Percentiles rank a stretch among this genome's conserved stretches.
phyloP scores from a whole-genome alignment of 2,329 filamentous ascomycete species.

The Stemphylium beticola region DNA sequence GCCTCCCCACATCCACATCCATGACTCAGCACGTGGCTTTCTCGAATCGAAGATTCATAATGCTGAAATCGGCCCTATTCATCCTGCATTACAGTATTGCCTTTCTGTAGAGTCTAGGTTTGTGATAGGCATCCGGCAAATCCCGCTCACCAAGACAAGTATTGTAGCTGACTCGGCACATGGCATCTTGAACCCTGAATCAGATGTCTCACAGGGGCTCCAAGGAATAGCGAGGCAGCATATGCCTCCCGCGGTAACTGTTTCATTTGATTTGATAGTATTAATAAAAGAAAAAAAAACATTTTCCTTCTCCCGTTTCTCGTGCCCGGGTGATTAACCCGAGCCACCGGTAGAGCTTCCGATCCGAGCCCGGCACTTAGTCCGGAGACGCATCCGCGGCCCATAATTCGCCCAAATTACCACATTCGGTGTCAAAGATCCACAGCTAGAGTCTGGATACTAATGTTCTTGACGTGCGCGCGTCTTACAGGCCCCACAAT shows the following conservation, averaged over 20 bases:
- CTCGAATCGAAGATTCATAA: background rate
- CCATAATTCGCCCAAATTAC: slow-evolving; percentile 11
- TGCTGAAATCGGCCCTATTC: slow-evolving; percentile 1
- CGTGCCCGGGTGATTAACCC: slow-evolving; percentile 5
- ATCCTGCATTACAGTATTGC: background rate
- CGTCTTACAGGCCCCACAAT: slow-evolving; percentile 1
- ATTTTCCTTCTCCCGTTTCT: background rate
- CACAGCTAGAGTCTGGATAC: background rate
- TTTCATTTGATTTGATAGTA: background rate
- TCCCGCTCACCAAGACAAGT: background rate
- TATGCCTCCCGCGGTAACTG: background rate
- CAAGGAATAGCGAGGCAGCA: background rate
- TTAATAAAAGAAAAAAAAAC: background rate
- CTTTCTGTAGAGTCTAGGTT: background rate
- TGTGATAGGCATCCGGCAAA: slow-evolving; percentile 1
- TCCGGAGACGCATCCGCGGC: background rate
- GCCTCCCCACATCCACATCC: background rate
- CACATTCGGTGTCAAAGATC: background rate
- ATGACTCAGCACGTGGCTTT: background rate
- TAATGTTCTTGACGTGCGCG: background rate
- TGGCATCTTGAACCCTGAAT: background rate
- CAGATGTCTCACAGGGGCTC: background rate
- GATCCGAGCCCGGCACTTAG: slow-evolving; percentile 7
- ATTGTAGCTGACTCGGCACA: slow-evolving; percentile 7
- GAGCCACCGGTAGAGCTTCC: slow-evolving; percentile 6